A percentile compares a stretch with the other conserved stretches of the same genome.
These are phyloP conservation scores for Kodamaea plutei DNA, from an alignment of 1,139 yeast genomes.

Conservation along the genomic window DNA sequence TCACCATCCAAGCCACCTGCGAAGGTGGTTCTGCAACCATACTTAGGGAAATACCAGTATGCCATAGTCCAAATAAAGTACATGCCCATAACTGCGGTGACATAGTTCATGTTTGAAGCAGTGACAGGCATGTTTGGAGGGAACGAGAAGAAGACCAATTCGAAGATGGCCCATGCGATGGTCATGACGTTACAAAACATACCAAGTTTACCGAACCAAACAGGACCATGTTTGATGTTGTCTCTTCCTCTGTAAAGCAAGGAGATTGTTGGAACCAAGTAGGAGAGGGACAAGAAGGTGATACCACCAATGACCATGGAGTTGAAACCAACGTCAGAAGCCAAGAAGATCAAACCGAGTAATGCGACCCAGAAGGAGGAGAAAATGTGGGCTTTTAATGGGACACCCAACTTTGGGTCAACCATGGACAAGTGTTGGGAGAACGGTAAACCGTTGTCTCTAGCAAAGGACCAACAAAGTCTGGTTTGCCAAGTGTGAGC, in stretches of 20 bases:
- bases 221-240: conserved; percentile 63
- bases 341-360: conserved; percentile 39
- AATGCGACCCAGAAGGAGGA: conserved; percentile 37
- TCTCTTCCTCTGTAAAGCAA: conserved; percentile 55
- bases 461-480: conserved; percentile 72
- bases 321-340: conserved; percentile 42
- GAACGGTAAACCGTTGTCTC: conserved; percentile 53
- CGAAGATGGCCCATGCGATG: conserved; percentile 56
- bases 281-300: conserved; percentile 40
- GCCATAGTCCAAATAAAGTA: conserved; percentile 49
- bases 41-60: conserved; percentile 55
- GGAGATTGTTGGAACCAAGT: conserved; percentile 44
- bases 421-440: conserved; percentile 39
- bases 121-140: conserved; percentile 65
- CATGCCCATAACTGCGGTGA: conserved; percentile 59
- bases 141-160: conserved; percentile 61
- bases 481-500: conserved; percentile 78
- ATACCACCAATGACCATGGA: conserved; percentile 46
- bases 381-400: conserved; percentile 43
- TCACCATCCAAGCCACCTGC: conserved; percentile 43
- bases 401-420: conserved; percentile 42
- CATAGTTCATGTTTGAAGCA: conserved; percentile 64
- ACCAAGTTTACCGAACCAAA: conserved; percentile 57
- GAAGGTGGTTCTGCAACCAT: conserved; percentile 36
- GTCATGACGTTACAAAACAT: conserved; percentile 51